phyloP scores from a whole-genome alignment of 441 rosid species.

The Erodium moschatum region DNA sequence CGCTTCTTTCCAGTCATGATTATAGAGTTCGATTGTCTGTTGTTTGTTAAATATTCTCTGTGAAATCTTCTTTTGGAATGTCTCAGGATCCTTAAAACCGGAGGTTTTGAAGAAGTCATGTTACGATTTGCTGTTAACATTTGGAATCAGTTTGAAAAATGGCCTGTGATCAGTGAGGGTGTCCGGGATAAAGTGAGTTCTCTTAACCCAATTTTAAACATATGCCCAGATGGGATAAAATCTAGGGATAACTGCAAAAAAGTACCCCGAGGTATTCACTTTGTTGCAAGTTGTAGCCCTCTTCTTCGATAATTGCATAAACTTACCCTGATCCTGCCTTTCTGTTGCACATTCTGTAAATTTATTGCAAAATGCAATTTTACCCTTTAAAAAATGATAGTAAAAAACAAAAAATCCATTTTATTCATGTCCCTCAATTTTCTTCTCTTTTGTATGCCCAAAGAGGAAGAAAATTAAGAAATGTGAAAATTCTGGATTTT shows the following conservation, averaged over 20 bases:
- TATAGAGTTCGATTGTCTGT: not conserved
- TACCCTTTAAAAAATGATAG: too few relatives aligned
- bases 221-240: too few relatives aligned
- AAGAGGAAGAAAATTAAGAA: too few relatives aligned
- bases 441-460: too few relatives aligned
- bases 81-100: constrained; percentile 52
- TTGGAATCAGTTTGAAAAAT: constrained; percentile 59
- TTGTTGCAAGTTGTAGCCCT: not conserved
- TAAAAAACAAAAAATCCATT: too few relatives aligned
- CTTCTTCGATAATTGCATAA: too few relatives aligned
- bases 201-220: not conserved
- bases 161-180: constrained; percentile 24
- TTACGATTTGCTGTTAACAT: constrained; percentile 47
- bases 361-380: too few relatives aligned
- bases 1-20: constrained; percentile 6
- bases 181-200: constrained; percentile 38
- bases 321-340: too few relatives aligned
- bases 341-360: too few relatives aligned
- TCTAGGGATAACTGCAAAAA: too few relatives aligned
- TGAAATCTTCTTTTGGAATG: constrained; percentile 12
- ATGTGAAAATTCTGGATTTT: too few relatives aligned
- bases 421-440: too few relatives aligned
- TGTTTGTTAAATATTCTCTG: not conserved
- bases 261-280: not conserved
- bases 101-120: constrained; percentile 48